Conservation (phyloP, 1,139 yeast genomes). For the Yamadazyma trypodendri region DNA sequence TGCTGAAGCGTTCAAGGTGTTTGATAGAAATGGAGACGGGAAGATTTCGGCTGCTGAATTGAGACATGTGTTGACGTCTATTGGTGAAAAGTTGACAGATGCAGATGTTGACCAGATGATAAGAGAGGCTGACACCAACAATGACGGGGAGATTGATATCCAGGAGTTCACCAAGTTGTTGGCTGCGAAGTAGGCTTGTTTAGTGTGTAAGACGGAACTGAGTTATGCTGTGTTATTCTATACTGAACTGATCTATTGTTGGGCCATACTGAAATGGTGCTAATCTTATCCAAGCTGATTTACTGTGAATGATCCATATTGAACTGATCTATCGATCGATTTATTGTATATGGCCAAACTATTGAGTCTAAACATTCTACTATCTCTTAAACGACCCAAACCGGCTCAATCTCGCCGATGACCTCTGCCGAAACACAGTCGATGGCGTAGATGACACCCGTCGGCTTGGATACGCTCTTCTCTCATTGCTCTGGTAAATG, state of each 20-base stretch:
- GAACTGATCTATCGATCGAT: too few relatives aligned
- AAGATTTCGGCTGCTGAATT: conserved; percentile 94
- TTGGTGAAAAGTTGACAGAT: conserved; percentile 93
- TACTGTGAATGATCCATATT: too few relatives aligned
- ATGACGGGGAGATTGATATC: conserved; percentile 94
- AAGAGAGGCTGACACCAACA: conserved; percentile 91
- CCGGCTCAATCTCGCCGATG: conserved; percentile 21
- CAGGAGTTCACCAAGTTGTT: conserved; percentile 88
- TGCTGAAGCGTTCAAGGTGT: conserved; percentile 95
- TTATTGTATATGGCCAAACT: too few relatives aligned
- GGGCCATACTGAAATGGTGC: too few relatives aligned
- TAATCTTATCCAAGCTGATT: too few relatives aligned
- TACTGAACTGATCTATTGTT: too few relatives aligned
- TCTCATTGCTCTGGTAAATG: conserved; percentile 17
- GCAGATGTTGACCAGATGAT: conserved; percentile 97
- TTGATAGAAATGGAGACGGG: conserved; percentile 93
- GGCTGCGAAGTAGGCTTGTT: conserved; percentile 48
- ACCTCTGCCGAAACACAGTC: conserved; percentile 17
- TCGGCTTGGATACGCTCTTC: conserved; percentile 33
- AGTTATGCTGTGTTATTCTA: neutral
- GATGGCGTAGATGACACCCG: conserved; percentile 26
- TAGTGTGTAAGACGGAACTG: too few relatives aligned
- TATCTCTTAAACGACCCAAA: conserved; percentile 23
- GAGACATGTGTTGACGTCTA: conserved; percentile 92
- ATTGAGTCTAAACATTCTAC: too few relatives aligned